Evolutionary conservation across 306 rosid genomes (phyloP).

Genomic region (Fragaria ananassa): DNA sequence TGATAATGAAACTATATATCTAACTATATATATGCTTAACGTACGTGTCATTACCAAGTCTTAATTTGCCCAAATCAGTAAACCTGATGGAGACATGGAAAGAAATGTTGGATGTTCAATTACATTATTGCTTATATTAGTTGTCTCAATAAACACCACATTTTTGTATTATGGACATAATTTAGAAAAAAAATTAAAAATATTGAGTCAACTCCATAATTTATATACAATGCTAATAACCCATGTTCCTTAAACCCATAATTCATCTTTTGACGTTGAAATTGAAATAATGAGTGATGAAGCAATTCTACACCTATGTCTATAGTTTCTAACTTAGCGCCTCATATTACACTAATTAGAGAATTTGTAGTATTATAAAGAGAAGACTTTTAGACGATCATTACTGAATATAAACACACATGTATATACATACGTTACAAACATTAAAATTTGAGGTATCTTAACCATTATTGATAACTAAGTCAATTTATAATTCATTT

Average conservation of each 20-base stretch:
- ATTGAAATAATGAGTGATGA: neutral
- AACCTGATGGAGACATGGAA: neutral
- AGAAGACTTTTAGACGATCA: neutral
- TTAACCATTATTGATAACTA: neutral
- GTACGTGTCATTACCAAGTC: neutral
- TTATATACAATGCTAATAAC: constrained; percentile 15
- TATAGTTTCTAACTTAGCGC: neutral
- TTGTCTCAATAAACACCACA: constrained; percentile 13
- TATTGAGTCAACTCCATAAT: constrained; percentile 24
- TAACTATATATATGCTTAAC: neutral
- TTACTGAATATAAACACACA: neutral
- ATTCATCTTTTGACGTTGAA: neutral
- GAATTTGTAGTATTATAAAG: neutral
- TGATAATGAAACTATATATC: neutral
- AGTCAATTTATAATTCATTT: neutral
- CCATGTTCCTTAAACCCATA: neutral
- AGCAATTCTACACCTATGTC: neutral
- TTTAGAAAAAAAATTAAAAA: neutral
- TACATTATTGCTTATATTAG: neutral
- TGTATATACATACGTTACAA: neutral
- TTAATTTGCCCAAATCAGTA: neutral
- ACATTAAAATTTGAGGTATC: neutral
- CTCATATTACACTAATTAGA: neutral
- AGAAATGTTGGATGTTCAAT: neutral
- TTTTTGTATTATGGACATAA: neutral